A percentile compares a stretch with the other conserved stretches of the same genome.
phyloP scores from a whole-genome alignment of 2,329 filamentous ascomycete genomes.

The Fusarium anguioides region DNA sequence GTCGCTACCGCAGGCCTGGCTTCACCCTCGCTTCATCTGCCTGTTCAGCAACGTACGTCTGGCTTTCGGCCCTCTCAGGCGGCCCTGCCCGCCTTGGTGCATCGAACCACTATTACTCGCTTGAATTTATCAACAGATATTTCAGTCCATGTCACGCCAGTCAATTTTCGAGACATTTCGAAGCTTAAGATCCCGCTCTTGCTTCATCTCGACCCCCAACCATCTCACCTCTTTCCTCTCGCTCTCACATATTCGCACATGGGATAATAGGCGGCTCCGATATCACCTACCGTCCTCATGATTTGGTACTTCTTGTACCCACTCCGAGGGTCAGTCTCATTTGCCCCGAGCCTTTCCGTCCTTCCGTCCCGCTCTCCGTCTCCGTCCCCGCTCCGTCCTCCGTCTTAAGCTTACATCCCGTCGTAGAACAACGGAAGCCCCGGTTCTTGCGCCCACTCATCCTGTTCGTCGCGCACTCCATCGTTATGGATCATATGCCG shows the following conservation, averaged over 20 bases:
- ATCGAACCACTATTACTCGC: conserved; percentile 37
- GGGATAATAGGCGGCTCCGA: conserved; percentile 34
- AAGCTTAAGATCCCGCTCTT: conserved; percentile 24
- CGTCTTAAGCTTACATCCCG: conserved; percentile 33
- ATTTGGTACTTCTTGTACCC: conserved; percentile 84
- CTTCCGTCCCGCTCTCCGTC: conserved; percentile 25
- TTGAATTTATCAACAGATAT: conserved; percentile 22
- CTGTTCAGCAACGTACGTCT: conserved; percentile 32
- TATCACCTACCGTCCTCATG: conserved; percentile 58
- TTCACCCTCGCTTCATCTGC: conserved; percentile 19
- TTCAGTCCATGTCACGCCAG: conserved; percentile 42
- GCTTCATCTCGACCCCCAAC: conserved; percentile 9
- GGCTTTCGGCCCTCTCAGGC: conserved; percentile 28
- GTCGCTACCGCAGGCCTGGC: conserved; percentile 17
- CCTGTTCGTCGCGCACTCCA: conserved; percentile 73
- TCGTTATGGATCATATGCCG: conserved; percentile 76
- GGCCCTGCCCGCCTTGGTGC: conserved; percentile 31
- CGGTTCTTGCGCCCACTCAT: conserved; percentile 71
- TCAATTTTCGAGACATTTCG: conserved; percentile 16
- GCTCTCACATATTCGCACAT: conserved; percentile 33
- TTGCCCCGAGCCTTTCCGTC: conserved; percentile 19
- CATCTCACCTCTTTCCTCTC: conserved; percentile 14
- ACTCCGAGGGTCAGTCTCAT: conserved; percentile 73
- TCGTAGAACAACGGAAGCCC: conserved; percentile 77
- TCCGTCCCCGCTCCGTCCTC: conserved; percentile 16